A percentile compares a stretch with the other conserved stretches of the same genome.
Conservation (phyloP, 2,329 filamentous ascomycete genomes). For the Fusarium virguliforme region DNA sequence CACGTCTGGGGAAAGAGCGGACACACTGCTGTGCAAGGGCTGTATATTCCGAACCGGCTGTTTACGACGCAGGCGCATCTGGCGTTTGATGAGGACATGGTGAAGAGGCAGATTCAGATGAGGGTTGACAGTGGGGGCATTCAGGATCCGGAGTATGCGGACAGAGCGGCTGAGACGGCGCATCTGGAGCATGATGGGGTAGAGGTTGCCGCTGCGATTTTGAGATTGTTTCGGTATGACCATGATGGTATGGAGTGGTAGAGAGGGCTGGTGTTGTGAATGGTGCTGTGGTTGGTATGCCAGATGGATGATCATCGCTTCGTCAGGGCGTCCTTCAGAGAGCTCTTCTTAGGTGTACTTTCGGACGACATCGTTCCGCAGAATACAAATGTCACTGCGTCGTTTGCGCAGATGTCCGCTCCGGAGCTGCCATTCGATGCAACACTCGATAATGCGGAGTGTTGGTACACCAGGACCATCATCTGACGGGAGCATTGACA, state of each 20-base stretch:
- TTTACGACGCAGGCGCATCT: slow-evolving; percentile 87
- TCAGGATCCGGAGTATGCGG: slow-evolving; percentile 73
- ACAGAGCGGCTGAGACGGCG: slow-evolving; percentile 75
- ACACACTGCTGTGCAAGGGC: slow-evolving; percentile 79
- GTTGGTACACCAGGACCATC: too few relatives aligned
- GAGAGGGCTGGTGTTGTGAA: background rate
- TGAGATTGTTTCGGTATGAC: slow-evolving; percentile 70
- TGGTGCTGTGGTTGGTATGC: too few relatives aligned
- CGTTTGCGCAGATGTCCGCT: too few relatives aligned
- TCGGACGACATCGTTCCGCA: too few relatives aligned
- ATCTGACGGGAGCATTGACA: too few relatives aligned
- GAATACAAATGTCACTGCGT: too few relatives aligned
- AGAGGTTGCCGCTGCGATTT: slow-evolving; percentile 76
- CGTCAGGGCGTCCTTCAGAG: too few relatives aligned
- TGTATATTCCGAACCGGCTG: slow-evolving; percentile 76
- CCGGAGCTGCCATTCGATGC: too few relatives aligned
- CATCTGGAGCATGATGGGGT: slow-evolving; percentile 79
- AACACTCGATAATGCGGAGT: too few relatives aligned
- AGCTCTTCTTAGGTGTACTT: too few relatives aligned
- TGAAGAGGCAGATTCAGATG: slow-evolving; percentile 73
- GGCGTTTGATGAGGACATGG: slow-evolving; percentile 80
- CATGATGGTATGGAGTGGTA: slow-evolving; percentile 59
- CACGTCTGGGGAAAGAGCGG: slow-evolving; percentile 75
- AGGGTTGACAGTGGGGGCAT: slow-evolving; percentile 74
- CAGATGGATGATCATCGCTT: too few relatives aligned